Evolutionary conservation across 1,139 yeast species (phyloP), one percentile per base, ranked within the genome.

Genomic region (Saccharomyces hybrid): DNA sequence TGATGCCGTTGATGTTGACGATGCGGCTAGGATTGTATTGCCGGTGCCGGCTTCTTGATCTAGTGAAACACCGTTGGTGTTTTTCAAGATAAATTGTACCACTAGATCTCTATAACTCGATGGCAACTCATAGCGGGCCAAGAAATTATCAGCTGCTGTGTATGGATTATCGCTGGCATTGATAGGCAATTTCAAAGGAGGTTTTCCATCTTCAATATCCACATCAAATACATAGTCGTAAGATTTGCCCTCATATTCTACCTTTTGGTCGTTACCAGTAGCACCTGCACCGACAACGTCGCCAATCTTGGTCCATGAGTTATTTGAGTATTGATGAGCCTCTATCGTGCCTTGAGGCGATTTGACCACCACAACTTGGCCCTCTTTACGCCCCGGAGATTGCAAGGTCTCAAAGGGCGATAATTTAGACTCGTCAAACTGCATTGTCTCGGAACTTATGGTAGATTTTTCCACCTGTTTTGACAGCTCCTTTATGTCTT

Each of bases 151-250:
- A 0, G 99, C 98, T 0, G 85, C 90, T 5, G 73, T 75, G 65
- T 89, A 91, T 0, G 95, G 90, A 67, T 91, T 91, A 60, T 93
- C 98, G 38, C 77, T 81, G 5, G 80, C 78, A 68, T 95, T 95
- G 67, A 81, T 88, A 0, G 98, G 97, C 55, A 95, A 76, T 64
- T 93, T 91, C 65, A 95, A 76, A 0, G 98, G 89, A 2, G 97
- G 97, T 44, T 76, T 81, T 0, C 97, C 97, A 49, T 95, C 99
- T 65, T 84, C 83, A 47, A 93, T 80, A 69, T 95, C 98, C 27
- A 95, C 98, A 69, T 95, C 97, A 73, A 95, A 93, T 6, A 95
- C 95, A 66, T 81, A 95, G 70, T 95, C 99, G 74, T 88, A 95
- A 63, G 77, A 78, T 56, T 80, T 74, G 3, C 97, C 98, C 46